Base-by-base conservation (phyloP, 2,329 filamentous ascomycete genomes). In the Bipolaris gigantea region DNA sequence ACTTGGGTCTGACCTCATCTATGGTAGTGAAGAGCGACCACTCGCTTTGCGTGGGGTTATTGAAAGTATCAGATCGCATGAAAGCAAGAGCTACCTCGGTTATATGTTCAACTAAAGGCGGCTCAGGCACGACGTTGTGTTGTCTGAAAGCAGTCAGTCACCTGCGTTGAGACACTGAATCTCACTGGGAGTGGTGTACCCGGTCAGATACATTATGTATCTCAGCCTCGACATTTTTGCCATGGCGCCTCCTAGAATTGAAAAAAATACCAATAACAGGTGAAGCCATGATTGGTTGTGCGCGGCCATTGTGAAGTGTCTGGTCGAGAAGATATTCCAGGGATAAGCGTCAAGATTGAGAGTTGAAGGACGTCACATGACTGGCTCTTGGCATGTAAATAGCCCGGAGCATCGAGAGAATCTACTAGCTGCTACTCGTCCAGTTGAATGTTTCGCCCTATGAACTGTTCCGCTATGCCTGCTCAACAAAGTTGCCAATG, bases 1-100 rank as follows among this genome's bases (percentile, higher is more conserved):
- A 88, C 15, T 82, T 75, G 1, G 74, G 32, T 3, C 67, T 58
- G 1, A 62, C 60, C n/a, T 63, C 57, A 10, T 61, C 53, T 2
- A 72, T 54, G 0, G 61, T 60, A 1, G 67, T 70, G 33, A 71
- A 73, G 0, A 72, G 47, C 8, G 67, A 64, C 63, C 64, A 72
- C 6, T 59, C 49, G 5, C 33, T 43, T 27, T 57, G 63, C 15
- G 59, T 21, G 0, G 54, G 60, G 2, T 63, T 49, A 30, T 73
- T 71, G 59, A 72, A 72, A 3, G 56, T 59, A 4, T 61, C 62
- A 11, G 70, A 62, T 0, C 57, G 60, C 66, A 73, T 72, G 36
- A 73, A 73, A 3, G 70, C 70, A 3, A 73, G 56, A 6, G 61
- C 60, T 0, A 73, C 67, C 32, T 71, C 66, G 10, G 70, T 70